A percentile compares a stretch with the other conserved stretches of the same genome.
phyloP scores from a whole-genome alignment of 108 stramenopile genomes.

The Nannochloropsis salina region DNA sequence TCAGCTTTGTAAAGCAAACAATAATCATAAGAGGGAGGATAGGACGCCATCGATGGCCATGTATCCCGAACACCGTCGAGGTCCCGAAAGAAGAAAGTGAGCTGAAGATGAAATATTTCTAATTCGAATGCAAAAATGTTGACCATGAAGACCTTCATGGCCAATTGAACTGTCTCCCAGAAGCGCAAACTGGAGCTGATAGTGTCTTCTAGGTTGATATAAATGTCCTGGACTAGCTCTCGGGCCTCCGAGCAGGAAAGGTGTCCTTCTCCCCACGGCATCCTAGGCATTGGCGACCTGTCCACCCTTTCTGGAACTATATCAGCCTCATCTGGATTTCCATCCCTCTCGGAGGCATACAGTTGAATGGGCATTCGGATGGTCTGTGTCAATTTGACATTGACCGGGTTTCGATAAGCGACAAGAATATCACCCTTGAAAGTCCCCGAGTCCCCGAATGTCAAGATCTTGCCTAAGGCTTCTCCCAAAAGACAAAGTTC shows the following conservation, averaged over 20 bases:
- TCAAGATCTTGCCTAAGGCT: neutral
- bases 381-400: neutral
- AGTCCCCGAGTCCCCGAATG: neutral
- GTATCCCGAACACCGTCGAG: neutral
- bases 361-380: neutral
- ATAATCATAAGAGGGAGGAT: constrained; percentile 8
- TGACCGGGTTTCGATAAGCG: neutral
- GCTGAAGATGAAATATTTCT: neutral
- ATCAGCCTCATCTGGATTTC: neutral
- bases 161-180: neutral
- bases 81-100: neutral
- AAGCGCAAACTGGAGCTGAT: neutral
- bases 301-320: too few relatives aligned
- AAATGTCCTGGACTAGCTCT: constrained; percentile 17
- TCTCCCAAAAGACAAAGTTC: constrained; percentile 15
- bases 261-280: neutral
- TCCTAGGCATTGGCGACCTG: neutral
- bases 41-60: neutral
- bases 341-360: neutral
- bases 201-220: neutral
- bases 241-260: constrained; percentile 15
- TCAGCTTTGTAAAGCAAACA: neutral
- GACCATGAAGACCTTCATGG: constrained; percentile 11
- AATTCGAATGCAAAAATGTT: neutral
- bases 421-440: neutral